Evolutionary conservation across 768 basidiomycete genomes (phyloP).

Genomic region (Mycena chlorophos): DNA sequence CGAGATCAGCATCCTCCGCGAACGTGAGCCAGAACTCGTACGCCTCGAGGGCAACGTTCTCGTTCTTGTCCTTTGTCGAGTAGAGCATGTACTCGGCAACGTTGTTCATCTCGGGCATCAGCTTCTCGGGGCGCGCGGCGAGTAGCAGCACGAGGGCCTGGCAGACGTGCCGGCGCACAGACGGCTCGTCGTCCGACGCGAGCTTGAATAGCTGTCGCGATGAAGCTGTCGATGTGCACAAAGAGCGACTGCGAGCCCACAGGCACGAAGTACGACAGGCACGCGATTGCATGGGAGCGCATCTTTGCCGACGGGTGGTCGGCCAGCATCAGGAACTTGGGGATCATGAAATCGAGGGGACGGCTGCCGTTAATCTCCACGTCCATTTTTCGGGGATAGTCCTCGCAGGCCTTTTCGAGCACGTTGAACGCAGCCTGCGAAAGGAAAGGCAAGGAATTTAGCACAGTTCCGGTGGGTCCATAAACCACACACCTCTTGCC

Average conservation of each 20-base stretch:
- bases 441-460: conserved; percentile 10
- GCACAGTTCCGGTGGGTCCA: conserved; percentile 8
- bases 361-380: conserved; percentile 91
- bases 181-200: conserved; percentile 91
- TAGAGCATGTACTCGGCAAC: conserved; percentile 99
- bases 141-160: conserved; percentile 92
- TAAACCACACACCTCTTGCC: conserved; percentile 75
- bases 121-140: conserved; percentile 90
- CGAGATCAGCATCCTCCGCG: conserved; percentile 90
- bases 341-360: conserved; percentile 94
- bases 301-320: conserved; percentile 87
- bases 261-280: conserved; percentile 90
- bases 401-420: conserved; percentile 94
- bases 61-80: conserved; percentile 96
- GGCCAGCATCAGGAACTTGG: conserved; percentile 87
- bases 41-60: conserved; percentile 94
- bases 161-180: conserved; percentile 93
- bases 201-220: conserved; percentile 91
- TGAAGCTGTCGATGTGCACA: conserved; percentile 90
- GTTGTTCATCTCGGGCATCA: conserved; percentile 92
- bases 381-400: conserved; percentile 93
- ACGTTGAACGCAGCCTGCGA: conserved; percentile 86
- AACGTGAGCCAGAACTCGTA: conserved; percentile 99
- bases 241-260: conserved; percentile 84
- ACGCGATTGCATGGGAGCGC: conserved; percentile 91